Conservation (phyloP, 805 yeast genomes). For the Metschnikowia matae region DNA sequence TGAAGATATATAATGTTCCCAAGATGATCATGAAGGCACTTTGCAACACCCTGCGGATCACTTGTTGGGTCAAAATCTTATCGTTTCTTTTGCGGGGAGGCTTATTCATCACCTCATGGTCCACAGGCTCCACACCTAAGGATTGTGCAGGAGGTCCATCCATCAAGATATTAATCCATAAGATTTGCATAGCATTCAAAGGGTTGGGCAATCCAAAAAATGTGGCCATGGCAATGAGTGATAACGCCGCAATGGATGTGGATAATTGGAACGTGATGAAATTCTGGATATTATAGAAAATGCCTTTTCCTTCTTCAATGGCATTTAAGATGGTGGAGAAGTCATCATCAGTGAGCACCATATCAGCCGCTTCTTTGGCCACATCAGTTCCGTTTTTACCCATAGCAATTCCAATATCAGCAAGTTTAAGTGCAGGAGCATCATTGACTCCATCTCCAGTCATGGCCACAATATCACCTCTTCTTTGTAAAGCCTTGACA, state of each 20-base stretch:
- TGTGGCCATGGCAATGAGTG: conserved; percentile 83
- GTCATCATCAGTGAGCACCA: conserved; percentile 96
- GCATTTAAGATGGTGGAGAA: conserved; percentile 91
- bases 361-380: conserved; percentile 97
- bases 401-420: conserved; percentile 95
- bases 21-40: conserved; percentile 72
- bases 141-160: conserved; percentile 99
- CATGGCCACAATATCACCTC: conserved; percentile 97
- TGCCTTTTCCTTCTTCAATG: conserved; percentile 96
- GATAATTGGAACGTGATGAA: conserved; percentile 94
- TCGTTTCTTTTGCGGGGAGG: conserved; percentile 94
- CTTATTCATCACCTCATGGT: conserved; percentile 88
- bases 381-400: conserved; percentile 95
- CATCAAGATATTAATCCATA: conserved; percentile 97
- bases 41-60: conserved; percentile 68
- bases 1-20: conserved; percentile 86
- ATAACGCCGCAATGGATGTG: conserved; percentile 91
- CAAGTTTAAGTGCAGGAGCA: conserved; percentile 95
- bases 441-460: conserved; percentile 99
- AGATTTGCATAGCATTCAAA: conserved; percentile 94
- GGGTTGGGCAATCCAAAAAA: conserved; percentile 89
- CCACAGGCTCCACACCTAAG: conserved; percentile 95
- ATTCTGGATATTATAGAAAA: conserved; percentile 91
- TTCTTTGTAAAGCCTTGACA: conserved; percentile 80
- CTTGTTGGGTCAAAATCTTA: conserved; percentile 67